Evolutionary conservation across 73 alveolate species (phyloP), one percentile per base, ranked within the genome.

Genomic region (Paraurostyla sp.): DNA sequence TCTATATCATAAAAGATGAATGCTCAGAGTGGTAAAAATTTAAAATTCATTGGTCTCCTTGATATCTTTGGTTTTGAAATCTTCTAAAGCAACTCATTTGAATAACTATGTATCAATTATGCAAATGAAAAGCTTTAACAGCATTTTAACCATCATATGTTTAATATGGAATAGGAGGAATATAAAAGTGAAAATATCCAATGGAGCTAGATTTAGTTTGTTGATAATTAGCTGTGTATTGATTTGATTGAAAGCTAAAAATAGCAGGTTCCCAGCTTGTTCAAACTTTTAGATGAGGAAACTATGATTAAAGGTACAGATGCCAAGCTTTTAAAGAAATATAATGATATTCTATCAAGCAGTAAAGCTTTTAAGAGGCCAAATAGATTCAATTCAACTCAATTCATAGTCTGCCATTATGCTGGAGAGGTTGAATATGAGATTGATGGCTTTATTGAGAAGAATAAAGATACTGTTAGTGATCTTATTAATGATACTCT

Each of bases 51-150:
- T 16, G 99, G 99, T 13, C 69, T 99, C n/a, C 80, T 99, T 62
- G 99, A 99, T 93, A 99, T 99, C 58, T 99, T 97, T 85, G 99
- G 99, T 7, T 99, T 99, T 83, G 99, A 99, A 86, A 99, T 97
- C 75, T 98, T 98, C 87, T 96, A 96, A 78, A 91, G 90, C 62
- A 98, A 98, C 84, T 95, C 99, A 25, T 97, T 97, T 59, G 99
- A 98, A 84, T 99, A 98, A 78, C 97, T 98, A 63, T 97, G 99
- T 86, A 98, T 98, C 60, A 98, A 98, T 93, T 98, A 94, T 65
- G 99, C 99, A 57, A 98, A 98, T 93, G 99, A 98, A 83, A 97
- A 96, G 83, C 88, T 98, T 38, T 97, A 98, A 83, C 97, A 96
- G 91, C 97, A 94, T 83, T 97, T 94, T 94, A 97, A 95, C 52